Evolutionary conservation across 176 grass and related monocot genomes (phyloP).

Genomic region (Pharus latifolius): DNA sequence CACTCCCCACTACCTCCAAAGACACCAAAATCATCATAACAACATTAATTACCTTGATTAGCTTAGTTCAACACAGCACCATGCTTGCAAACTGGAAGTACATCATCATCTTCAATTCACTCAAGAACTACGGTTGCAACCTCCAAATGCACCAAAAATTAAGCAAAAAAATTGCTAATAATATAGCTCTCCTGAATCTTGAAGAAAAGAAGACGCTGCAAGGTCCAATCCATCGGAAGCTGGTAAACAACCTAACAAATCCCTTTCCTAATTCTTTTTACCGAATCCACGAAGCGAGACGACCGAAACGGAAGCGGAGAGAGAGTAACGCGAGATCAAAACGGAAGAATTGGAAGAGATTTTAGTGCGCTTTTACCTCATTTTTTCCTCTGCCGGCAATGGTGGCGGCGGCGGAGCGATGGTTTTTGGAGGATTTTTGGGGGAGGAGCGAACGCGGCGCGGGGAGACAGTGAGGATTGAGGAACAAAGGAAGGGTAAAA

Average conservation of each 20-base stretch:
- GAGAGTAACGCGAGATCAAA: background rate
- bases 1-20: background rate
- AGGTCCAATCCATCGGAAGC: too few species aligned
- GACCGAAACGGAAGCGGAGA: background rate
- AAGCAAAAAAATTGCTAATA: too few species aligned
- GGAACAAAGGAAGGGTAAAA: background rate
- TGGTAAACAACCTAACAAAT: background rate
- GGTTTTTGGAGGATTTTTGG: conserved; percentile 40
- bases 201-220: background rate
- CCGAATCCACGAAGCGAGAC: background rate
- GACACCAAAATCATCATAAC: background rate
- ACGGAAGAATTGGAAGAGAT: too few species aligned
- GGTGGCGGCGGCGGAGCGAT: conserved; percentile 2
- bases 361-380: conserved; percentile 31
- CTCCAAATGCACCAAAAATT: background rate
- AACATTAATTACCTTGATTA: background rate
- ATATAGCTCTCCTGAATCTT: background rate
- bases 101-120: background rate
- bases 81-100: background rate
- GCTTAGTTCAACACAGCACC: background rate
- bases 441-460: too few species aligned
- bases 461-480: background rate
- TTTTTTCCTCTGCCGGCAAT: background rate
- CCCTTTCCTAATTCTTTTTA: background rate
- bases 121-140: background rate